A percentile compares a stretch with the other conserved stretches of the same genome.
Evolutionary conservation across 305 asterid species (phyloP).

Genomic region (Plantago coronopus): DNA sequence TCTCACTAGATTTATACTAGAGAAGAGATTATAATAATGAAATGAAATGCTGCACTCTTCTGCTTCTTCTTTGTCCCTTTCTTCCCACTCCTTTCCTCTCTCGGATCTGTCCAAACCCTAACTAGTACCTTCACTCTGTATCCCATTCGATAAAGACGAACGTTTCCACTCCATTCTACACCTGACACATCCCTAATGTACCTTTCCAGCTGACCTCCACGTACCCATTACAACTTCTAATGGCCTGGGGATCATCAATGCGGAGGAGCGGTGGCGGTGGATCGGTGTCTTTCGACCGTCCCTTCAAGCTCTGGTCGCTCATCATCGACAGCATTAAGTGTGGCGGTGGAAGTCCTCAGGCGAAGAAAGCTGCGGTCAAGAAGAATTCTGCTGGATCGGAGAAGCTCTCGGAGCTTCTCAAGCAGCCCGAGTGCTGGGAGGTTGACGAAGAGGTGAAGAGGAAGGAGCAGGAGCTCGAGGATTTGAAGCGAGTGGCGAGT

Average conservation of each 20-base stretch:
- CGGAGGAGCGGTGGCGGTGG: conserved; percentile 27
- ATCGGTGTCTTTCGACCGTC: conserved; percentile 57
- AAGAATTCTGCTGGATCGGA: conserved; percentile 44
- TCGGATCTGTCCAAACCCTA: conserved; percentile 1
- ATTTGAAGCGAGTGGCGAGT: conserved; percentile 48
- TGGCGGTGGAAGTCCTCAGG: conserved; percentile 41
- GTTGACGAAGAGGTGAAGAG: conserved; percentile 45
- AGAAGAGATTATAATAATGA: not conserved
- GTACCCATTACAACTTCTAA: not conserved
- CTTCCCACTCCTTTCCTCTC: not conserved
- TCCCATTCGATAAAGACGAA: too few species aligned
- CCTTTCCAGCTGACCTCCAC: not conserved
- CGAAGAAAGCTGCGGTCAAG: conserved; percentile 16
- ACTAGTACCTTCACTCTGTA: too few species aligned
- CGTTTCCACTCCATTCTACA: not conserved
- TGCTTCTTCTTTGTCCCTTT: conserved; percentile 5
- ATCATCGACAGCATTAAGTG: conserved; percentile 69
- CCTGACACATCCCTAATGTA: not conserved
- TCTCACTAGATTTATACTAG: not conserved
- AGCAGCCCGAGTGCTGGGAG: conserved; percentile 62
- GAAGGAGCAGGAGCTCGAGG: conserved; percentile 56
- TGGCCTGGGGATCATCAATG: not conserved
- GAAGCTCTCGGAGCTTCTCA: conserved; percentile 66
- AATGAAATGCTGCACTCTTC: not conserved
- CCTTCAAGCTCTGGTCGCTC: conserved; percentile 54